phyloP scores from a whole-genome alignment of 2,329 filamentous ascomycete genomes.

The Boeremia exigua region DNA sequence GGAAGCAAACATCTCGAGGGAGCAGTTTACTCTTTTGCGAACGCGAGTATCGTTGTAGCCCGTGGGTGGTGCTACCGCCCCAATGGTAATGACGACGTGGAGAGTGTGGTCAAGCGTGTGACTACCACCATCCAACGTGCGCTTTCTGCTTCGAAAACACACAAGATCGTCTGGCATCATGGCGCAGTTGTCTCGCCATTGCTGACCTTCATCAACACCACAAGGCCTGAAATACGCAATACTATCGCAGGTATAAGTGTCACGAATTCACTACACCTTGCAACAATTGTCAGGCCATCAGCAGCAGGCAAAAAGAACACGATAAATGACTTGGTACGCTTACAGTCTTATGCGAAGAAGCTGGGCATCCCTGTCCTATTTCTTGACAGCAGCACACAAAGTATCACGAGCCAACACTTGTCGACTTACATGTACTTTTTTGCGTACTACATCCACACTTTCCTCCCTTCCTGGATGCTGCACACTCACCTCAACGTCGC shows the following conservation, averaged over 20 bases:
- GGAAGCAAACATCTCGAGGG: slow-evolving; percentile 36
- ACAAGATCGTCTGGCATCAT: slow-evolving; percentile 45
- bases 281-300: slow-evolving; percentile 27
- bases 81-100: slow-evolving; percentile 14
- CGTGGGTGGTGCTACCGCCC: slow-evolving; percentile 30
- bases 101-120: slow-evolving; percentile 31
- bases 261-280: slow-evolving; percentile 30
- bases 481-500: slow-evolving; percentile 32
- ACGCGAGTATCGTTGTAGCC: slow-evolving; percentile 38
- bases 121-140: slow-evolving; percentile 31
- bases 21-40: slow-evolving; percentile 30
- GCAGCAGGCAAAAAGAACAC: slow-evolving; percentile 29
- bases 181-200: slow-evolving; percentile 37
- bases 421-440: slow-evolving; percentile 41
- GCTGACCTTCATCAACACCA: slow-evolving; percentile 38
- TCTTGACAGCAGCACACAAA: slow-evolving; percentile 33
- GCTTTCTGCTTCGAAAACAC: slow-evolving; percentile 18
- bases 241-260: slow-evolving; percentile 33
- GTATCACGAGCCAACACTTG: slow-evolving; percentile 29
- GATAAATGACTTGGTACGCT: slow-evolving; percentile 26
- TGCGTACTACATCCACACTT: slow-evolving; percentile 40
- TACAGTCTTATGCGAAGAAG: slow-evolving; percentile 32
- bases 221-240: slow-evolving; percentile 29
- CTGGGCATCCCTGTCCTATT: slow-evolving; percentile 38
- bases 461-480: slow-evolving; percentile 29